These are phyloP conservation scores for Phaeomoniella chlamydospora DNA, from an alignment of 2,329 filamentous ascomycete species.

Conservation along the genomic window DNA sequence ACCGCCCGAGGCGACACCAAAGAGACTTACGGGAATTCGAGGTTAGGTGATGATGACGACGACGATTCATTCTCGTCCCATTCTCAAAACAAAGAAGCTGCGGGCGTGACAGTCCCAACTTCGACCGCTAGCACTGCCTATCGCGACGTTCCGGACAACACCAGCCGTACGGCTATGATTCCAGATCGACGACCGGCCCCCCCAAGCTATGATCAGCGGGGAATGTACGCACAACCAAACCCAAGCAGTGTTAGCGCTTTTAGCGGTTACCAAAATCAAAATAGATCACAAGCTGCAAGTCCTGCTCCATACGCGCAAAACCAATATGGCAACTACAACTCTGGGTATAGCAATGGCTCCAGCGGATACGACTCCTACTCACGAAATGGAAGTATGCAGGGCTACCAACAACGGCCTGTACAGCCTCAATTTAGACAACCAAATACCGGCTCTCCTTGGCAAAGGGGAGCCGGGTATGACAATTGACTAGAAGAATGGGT, in stretches of 20 bases:
- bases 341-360: constrained; percentile 8
- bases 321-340: constrained; percentile 12
- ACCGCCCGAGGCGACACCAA: constrained; percentile 73
- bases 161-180: constrained; percentile 30
- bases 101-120: constrained; percentile 16
- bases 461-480: constrained; percentile 51
- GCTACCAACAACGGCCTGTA: constrained; percentile 6
- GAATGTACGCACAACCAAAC: constrained; percentile 6
- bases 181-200: constrained; percentile 23
- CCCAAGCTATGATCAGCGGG: constrained; percentile 17
- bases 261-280: constrained; percentile 7
- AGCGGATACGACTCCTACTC: constrained; percentile 14
- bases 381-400: constrained; percentile 15
- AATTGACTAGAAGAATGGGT: constrained; percentile 23
- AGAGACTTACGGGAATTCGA: constrained; percentile 39
- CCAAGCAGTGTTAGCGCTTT: constrained; percentile 6
- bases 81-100: constrained; percentile 32
- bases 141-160: constrained; percentile 28
- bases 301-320: constrained; percentile 3
- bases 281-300: not conserved
- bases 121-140: constrained; percentile 16
- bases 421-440: constrained; percentile 24
- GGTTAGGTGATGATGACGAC: constrained; percentile 53
- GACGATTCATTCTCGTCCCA: constrained; percentile 51
- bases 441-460: constrained; percentile 48